These are phyloP conservation scores for Gossypium stocksii DNA, from an alignment of 345 rosid genomes.

Conservation along the genomic window DNA sequence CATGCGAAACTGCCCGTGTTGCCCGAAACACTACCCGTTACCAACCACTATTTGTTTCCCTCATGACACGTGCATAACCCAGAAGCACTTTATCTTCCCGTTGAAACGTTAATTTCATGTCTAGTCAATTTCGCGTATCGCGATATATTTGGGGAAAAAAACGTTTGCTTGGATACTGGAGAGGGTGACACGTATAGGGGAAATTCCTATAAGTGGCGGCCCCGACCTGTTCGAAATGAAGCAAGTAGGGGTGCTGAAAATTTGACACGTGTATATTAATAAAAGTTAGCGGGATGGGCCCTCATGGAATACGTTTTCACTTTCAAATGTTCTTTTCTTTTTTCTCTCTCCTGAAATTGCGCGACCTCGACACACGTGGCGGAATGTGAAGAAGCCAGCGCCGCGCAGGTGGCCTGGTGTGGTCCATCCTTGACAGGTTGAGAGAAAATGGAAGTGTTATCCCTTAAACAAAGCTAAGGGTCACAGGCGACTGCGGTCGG, in stretches of 20 bases:
- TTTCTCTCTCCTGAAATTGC: neutral
- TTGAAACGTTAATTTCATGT: neutral
- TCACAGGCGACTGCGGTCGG: constrained; percentile 3
- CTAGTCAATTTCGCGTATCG: constrained; percentile 15
- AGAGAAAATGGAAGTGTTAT: too few relatives aligned
- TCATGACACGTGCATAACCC: constrained; percentile 31
- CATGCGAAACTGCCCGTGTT: constrained; percentile 9
- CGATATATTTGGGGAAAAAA: neutral
- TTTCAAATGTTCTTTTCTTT: neutral
- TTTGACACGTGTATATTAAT: neutral
- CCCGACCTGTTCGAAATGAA: neutral
- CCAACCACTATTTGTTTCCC: neutral
- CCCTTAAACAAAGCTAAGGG: neutral
- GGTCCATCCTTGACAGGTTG: neutral
- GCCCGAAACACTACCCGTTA: constrained; percentile 21
- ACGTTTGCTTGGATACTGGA: neutral
- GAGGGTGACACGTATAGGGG: constrained; percentile 22
- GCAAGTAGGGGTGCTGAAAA: neutral
- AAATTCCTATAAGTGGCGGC: constrained; percentile 10
- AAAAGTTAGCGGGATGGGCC: neutral
- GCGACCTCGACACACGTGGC: neutral
- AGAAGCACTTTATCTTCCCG: neutral
- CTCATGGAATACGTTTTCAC: neutral
- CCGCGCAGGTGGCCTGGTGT: neutral
- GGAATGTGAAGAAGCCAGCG: neutral